These are phyloP conservation scores for Pythium pectinolyticum DNA, from an alignment of 352 stramenopile species.

Conservation along the genomic window DNA sequence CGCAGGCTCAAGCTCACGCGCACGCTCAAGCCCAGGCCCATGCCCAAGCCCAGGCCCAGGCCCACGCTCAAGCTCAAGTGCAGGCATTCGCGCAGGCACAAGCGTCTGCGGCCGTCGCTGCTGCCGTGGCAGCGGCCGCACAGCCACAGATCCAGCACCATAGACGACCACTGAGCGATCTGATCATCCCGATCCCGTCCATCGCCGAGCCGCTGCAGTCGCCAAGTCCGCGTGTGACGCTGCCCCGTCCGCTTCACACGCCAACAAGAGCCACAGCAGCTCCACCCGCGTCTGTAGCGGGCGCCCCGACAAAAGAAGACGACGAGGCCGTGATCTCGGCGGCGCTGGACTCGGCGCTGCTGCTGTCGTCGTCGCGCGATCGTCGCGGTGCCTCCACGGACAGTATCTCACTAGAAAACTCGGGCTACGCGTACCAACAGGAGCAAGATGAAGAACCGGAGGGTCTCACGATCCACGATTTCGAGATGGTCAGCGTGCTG, in stretches of 20 bases:
- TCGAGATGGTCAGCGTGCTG: conserved; percentile 89
- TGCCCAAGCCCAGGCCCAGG: not conserved
- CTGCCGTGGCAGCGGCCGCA: conserved; percentile 30
- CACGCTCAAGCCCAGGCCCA: not conserved
- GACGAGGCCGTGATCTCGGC: conserved; percentile 20
- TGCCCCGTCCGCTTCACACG: conserved; percentile 5
- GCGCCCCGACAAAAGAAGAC: not conserved
- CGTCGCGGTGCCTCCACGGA: conserved; percentile 19
- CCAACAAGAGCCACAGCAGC: no score
- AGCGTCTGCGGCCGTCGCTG: conserved; percentile 6
- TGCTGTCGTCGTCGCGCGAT: conserved; percentile 21
- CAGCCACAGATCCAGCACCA: conserved; percentile 41
- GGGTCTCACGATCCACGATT: conserved; percentile 84
- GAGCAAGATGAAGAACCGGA: conserved; percentile 37
- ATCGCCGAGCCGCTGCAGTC: conserved; percentile 28
- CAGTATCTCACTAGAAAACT: conserved; percentile 27
- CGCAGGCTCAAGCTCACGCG: not conserved
- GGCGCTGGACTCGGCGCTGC: conserved; percentile 18
- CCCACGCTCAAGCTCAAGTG: not conserved
- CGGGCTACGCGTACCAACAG: conserved; percentile 16
- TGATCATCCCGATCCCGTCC: conserved; percentile 73
- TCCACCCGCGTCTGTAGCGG: not conserved
- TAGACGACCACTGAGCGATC: conserved; percentile 54
- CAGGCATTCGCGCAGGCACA: conserved; percentile 7
- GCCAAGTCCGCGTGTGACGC: conserved; percentile 6